Conservation (phyloP, 192 early-diverging fungal genomes). For the Backusella tuberculispora region DNA sequence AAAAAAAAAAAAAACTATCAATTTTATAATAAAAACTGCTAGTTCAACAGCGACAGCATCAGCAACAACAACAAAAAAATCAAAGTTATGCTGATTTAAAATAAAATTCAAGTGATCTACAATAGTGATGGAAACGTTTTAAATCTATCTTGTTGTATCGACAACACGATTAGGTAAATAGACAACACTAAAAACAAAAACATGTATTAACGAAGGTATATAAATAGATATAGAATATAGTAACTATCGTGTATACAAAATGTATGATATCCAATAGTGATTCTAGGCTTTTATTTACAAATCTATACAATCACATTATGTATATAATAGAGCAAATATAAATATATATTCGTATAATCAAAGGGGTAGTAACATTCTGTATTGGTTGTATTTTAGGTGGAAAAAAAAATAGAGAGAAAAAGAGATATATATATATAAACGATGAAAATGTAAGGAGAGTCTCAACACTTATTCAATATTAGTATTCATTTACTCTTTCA, state of each 20-base stretch:
- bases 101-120: background rate
- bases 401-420: background rate
- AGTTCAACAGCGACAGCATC: too few relatives aligned
- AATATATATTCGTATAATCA: too few relatives aligned
- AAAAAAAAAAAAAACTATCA: background rate
- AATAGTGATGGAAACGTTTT: slow-evolving; percentile 2
- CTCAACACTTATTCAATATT: background rate
- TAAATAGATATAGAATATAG: background rate
- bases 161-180: background rate
- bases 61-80: too few relatives aligned
- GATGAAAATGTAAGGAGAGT: background rate
- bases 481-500: background rate
- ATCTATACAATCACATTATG: too few relatives aligned
- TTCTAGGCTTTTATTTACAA: too few relatives aligned
- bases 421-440: too few relatives aligned
- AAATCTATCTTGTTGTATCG: slow-evolving; percentile 4
- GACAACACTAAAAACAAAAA: slow-evolving; percentile 3
- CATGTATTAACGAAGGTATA: background rate
- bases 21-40: too few relatives aligned
- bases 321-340: too few relatives aligned
- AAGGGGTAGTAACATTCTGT: too few relatives aligned
- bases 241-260: background rate
- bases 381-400: background rate
- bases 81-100: background rate
- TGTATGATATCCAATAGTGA: too few relatives aligned